phyloP scores from a whole-genome alignment of 768 basidiomycete species.

The Lanmaoa rubissima region DNA sequence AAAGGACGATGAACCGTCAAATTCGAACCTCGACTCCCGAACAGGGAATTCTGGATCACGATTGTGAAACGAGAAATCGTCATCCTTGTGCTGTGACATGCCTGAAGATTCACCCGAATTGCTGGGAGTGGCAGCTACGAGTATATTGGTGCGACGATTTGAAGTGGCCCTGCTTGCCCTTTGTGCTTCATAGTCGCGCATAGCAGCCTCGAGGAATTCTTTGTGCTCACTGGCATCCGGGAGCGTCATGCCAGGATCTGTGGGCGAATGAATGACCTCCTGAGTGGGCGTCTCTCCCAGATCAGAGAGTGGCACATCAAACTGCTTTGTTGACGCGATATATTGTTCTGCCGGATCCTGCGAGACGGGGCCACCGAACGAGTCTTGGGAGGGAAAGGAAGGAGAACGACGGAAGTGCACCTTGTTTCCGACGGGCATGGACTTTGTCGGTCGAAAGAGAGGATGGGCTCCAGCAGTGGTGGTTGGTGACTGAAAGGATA shows the following conservation, averaged over 20 bases:
- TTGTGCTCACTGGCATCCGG: constrained; percentile 39
- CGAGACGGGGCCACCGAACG: constrained; percentile 54
- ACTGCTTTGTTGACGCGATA: constrained; percentile 46
- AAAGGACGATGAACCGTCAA: constrained; percentile 42
- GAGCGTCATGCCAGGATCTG: constrained; percentile 53
- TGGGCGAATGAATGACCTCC: constrained; percentile 25
- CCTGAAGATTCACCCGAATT: constrained; percentile 35
- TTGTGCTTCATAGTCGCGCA: constrained; percentile 27
- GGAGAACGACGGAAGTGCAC: constrained; percentile 32
- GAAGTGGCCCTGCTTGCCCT: constrained; percentile 13
- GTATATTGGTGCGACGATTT: constrained; percentile 23
- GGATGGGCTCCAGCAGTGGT: constrained; percentile 10
- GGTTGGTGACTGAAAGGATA: constrained; percentile 35
- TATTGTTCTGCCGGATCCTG: constrained; percentile 47
- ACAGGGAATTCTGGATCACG: constrained; percentile 14
- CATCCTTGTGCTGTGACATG: constrained; percentile 13
- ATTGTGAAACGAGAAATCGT: constrained; percentile 8
- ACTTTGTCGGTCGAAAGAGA: constrained; percentile 18
- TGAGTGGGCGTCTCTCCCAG: constrained; percentile 39
- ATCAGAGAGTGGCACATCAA: constrained; percentile 58
- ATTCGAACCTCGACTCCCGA: constrained; percentile 34
- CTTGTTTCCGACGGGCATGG: constrained; percentile 23
- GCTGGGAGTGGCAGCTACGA: constrained; percentile 56
- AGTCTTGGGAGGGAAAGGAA: constrained; percentile 53
- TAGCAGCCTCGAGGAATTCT: constrained; percentile 20